Conservation (phyloP, 805 yeast species). For the Tetrapisispora namnaoensis region DNA sequence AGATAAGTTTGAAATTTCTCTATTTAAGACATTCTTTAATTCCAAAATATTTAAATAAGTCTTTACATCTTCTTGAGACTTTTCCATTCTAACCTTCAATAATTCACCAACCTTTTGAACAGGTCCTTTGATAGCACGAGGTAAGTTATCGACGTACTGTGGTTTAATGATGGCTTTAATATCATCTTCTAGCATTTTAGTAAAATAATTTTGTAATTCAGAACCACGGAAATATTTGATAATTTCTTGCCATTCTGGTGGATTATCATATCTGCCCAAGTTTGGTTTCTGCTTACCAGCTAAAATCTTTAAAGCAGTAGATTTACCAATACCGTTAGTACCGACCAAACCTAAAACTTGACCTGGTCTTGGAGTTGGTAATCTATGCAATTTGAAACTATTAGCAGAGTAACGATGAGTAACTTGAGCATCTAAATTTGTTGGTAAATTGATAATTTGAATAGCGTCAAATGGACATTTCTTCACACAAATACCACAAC, state of each 20-base stretch:
- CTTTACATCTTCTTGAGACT: slow-evolving; percentile 51
- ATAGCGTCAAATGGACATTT: slow-evolving; percentile 98
- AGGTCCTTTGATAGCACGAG: slow-evolving; percentile 91
- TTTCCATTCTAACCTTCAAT: slow-evolving; percentile 66
- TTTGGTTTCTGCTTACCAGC: slow-evolving; percentile 98
- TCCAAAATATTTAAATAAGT: slow-evolving; percentile 62
- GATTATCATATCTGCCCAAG: slow-evolving; percentile 86
- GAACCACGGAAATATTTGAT: slow-evolving; percentile 90
- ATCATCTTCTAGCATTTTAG: slow-evolving; percentile 86
- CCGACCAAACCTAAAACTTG: slow-evolving; percentile 97
- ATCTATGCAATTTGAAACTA: slow-evolving; percentile 91
- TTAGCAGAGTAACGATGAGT: slow-evolving; percentile 97
- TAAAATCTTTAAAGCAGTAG: slow-evolving; percentile 91
- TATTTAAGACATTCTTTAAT: slow-evolving; percentile 60
- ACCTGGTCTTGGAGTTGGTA: slow-evolving; percentile 98
- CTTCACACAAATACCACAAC: slow-evolving; percentile 99
- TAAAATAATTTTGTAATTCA: slow-evolving; percentile 92
- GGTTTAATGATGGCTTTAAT: slow-evolving; percentile 97
- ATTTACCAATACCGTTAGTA: slow-evolving; percentile 98
- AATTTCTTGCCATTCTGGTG: slow-evolving; percentile 96
- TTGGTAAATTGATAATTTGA: slow-evolving; percentile 89
- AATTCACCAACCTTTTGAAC: slow-evolving; percentile 78
- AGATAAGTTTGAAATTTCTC: slow-evolving; percentile 83
- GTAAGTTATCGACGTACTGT: slow-evolving; percentile 95
- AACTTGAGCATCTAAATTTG: slow-evolving; percentile 83